Evolutionary conservation across 225 moss, liverwort and hornwort species (phyloP).

Genomic region (Rhytidiadelphus loreus): DNA sequence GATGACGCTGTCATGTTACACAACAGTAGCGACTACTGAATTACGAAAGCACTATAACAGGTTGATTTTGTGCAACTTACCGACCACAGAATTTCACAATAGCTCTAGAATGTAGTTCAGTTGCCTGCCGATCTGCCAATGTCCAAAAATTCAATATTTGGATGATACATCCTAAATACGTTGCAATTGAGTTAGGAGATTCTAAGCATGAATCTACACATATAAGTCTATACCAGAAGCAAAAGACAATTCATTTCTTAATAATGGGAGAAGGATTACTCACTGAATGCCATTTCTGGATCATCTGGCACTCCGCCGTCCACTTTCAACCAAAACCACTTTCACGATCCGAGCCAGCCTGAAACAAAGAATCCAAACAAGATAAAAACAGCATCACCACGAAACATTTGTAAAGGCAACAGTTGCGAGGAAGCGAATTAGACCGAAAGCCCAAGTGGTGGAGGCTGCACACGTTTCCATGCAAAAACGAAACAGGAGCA

Average conservation of each 20-base stretch:
- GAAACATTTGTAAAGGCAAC: neutral
- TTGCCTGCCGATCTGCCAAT: conserved; percentile 43
- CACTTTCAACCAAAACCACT: conserved; percentile 45
- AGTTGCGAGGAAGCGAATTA: neutral
- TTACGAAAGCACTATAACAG: neutral
- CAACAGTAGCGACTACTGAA: neutral
- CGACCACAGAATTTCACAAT: conserved; percentile 62
- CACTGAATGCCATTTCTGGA: conserved; percentile 21
- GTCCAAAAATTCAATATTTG: neutral
- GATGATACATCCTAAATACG: neutral
- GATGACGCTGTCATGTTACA: no score
- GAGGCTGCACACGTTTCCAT: neutral
- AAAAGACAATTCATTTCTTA: neutral
- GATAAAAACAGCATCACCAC: neutral
- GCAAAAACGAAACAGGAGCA: neutral
- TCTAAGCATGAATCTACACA: neutral
- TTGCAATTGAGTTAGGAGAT: neutral
- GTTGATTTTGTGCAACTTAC: conserved; percentile 1
- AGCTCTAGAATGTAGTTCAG: conserved; percentile 47
- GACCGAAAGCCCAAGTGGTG: neutral
- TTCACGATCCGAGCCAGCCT: no score
- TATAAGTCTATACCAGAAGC: neutral
- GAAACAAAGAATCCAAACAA: neutral
- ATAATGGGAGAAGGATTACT: neutral
- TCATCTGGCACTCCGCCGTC: conserved; percentile 5